Percentiles rank a stretch among this genome's conserved stretches.
phyloP scores from a whole-genome alignment of 1,284 basidiomycete genomes.

The Apiotrichum siamense region DNA sequence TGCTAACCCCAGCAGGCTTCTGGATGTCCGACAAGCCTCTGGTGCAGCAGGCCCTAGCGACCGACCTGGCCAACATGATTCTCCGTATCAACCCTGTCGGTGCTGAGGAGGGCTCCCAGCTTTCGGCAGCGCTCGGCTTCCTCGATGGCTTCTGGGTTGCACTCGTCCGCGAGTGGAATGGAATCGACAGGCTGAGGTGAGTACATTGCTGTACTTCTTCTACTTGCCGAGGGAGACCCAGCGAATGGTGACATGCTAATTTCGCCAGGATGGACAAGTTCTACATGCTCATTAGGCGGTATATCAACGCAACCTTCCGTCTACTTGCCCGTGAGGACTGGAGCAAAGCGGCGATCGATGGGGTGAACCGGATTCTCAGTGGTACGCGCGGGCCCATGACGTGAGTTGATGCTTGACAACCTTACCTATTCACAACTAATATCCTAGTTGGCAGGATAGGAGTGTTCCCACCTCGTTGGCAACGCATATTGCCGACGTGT shows the following conservation, averaged over 20 bases:
- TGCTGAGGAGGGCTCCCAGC: conserved; percentile 15
- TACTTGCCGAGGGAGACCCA: conserved; percentile 19
- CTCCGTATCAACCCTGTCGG: conserved; percentile 57
- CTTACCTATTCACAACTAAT: not conserved
- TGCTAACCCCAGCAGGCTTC: conserved; percentile 61
- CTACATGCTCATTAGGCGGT: conserved; percentile 86
- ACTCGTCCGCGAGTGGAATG: conserved; percentile 82
- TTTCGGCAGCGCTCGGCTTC: conserved; percentile 62
- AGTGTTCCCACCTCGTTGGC: conserved; percentile 71
- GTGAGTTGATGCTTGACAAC: conserved; percentile 49
- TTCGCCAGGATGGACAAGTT: conserved; percentile 91
- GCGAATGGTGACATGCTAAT: conserved; percentile 1
- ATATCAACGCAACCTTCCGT: conserved; percentile 76
- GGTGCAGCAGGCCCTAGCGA: conserved; percentile 85
- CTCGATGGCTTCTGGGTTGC: conserved; percentile 85
- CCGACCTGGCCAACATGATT: conserved; percentile 73
- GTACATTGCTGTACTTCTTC: no score
- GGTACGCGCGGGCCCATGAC: conserved; percentile 66
- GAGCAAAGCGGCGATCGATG: conserved; percentile 55
- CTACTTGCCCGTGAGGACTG: conserved; percentile 68
- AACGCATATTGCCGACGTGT: conserved; percentile 85
- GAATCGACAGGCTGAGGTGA: conserved; percentile 81
- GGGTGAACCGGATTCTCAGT: conserved; percentile 63
- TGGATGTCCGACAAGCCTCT: conserved; percentile 99
- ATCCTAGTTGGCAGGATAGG: conserved; percentile 60